Conservation (phyloP, 768 basidiomycete genomes). For the Tubosaeta brunneosetosa region DNA sequence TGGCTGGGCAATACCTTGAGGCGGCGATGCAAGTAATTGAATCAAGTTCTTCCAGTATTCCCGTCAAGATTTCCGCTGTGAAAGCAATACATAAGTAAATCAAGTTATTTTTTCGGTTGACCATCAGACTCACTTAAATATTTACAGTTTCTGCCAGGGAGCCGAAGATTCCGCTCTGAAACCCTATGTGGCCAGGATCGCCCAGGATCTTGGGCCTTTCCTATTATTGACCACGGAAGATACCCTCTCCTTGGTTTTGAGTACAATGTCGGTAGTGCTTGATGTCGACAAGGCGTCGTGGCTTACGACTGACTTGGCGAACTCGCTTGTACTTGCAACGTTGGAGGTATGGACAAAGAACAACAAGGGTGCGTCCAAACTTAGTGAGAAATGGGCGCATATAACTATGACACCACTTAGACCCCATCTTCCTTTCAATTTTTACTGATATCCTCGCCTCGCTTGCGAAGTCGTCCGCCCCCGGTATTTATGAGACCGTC, state of each 20-base stretch:
- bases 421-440: slow-evolving; percentile 86
- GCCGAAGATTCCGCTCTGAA: slow-evolving; percentile 52
- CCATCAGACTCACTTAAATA: slow-evolving; percentile 4
- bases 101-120: background rate
- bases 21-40: slow-evolving; percentile 86
- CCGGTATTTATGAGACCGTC: slow-evolving; percentile 65
- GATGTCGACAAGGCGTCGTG: slow-evolving; percentile 69
- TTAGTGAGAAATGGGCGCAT: background rate
- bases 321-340: slow-evolving; percentile 58
- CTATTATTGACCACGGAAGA: slow-evolving; percentile 78
- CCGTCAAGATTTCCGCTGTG: slow-evolving; percentile 91
- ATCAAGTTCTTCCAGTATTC: slow-evolving; percentile 61
- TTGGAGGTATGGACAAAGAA: slow-evolving; percentile 85
- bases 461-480: slow-evolving; percentile 56
- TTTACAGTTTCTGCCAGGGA: slow-evolving; percentile 62
- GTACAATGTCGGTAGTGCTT: slow-evolving; percentile 76
- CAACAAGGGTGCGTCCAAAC: slow-evolving; percentile 58
- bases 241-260: slow-evolving; percentile 81
- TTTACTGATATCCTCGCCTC: slow-evolving; percentile 75
- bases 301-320: slow-evolving; percentile 64
- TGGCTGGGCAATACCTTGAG: slow-evolving; percentile 82
- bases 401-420: slow-evolving; percentile 36
- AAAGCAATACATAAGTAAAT: slow-evolving; percentile 89
- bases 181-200: slow-evolving; percentile 68
- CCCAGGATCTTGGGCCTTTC: slow-evolving; percentile 81